These are phyloP conservation scores for Bacidia rubella DNA, from an alignment of 495 filamentous ascomycete species.

Conservation along the genomic window DNA sequence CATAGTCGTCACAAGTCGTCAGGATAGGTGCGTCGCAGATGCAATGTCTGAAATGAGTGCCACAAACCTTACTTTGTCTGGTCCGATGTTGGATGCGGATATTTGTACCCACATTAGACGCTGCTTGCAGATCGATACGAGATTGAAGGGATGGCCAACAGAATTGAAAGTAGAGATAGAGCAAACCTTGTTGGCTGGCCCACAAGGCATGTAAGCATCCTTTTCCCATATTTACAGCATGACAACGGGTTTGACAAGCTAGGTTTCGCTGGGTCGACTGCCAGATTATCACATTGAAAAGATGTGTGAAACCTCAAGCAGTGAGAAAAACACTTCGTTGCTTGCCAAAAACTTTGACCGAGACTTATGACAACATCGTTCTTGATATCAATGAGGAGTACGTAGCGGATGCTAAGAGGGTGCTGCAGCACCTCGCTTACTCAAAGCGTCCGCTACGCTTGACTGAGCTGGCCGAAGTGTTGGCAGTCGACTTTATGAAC, in stretches of 20 bases:
- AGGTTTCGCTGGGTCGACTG: slow-evolving; percentile 33
- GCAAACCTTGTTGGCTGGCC: neutral
- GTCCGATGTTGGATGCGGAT: slow-evolving; percentile 2
- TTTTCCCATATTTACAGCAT: neutral
- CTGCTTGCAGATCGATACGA: neutral
- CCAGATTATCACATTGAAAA: slow-evolving; percentile 26
- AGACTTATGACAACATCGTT: slow-evolving; percentile 27
- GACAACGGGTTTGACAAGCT: neutral
- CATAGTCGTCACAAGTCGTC: slow-evolving; percentile 1
- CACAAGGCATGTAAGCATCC: slow-evolving; percentile 9
- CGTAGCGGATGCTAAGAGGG: neutral
- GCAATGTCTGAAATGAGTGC: neutral
- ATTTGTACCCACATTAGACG: neutral
- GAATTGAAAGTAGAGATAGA: slow-evolving; percentile 1
- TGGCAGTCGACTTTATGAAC: neutral
- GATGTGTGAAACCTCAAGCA: slow-evolving; percentile 18
- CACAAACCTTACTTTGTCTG: neutral
- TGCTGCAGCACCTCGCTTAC: neutral
- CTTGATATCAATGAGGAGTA: slow-evolving; percentile 16
- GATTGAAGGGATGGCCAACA: slow-evolving; percentile 4
- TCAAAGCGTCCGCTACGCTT: neutral
- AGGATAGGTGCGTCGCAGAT: slow-evolving; percentile 6
- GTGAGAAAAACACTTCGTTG: slow-evolving; percentile 20
- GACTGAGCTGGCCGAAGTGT: neutral
- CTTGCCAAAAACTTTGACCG: slow-evolving; percentile 25